Evolutionary conservation across 257 asterid species (phyloP).

Genomic region (Cordia subcordata): DNA sequence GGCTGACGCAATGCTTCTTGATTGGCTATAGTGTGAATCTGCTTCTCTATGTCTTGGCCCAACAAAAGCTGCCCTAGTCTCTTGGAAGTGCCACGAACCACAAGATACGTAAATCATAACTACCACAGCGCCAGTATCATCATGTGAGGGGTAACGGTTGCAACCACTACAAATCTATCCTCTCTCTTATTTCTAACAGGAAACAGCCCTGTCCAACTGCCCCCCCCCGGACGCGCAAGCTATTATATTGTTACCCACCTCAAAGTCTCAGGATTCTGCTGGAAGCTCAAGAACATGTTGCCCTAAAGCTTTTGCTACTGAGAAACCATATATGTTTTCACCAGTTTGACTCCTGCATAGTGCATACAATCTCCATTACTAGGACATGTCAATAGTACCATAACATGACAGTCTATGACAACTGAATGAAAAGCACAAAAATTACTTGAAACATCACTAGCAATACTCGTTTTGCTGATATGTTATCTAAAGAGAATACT

Average conservation of each 20-base stretch:
- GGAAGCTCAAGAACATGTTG: constrained; percentile 46
- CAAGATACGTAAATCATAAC: constrained; percentile 64
- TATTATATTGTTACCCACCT: constrained; percentile 43
- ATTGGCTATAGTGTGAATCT: constrained; percentile 36
- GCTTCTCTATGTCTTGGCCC: constrained; percentile 25
- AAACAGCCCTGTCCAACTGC: constrained; percentile 80
- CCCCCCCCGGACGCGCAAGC: constrained; percentile 53
- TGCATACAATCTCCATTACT: background rate
- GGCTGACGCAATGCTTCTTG: constrained; percentile 42
- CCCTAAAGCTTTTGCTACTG: constrained; percentile 70
- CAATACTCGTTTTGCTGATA: no score
- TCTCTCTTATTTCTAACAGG: constrained; percentile 69
- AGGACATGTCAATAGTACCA: background rate
- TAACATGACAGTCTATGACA: background rate
- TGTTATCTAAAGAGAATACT: background rate
- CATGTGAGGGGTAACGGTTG: constrained; percentile 74
- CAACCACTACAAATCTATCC: constrained; percentile 44
- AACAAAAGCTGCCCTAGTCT: constrained; percentile 29
- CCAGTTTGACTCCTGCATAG: constrained; percentile 75
- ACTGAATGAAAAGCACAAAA: no score
- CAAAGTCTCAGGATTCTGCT: constrained; percentile 37
- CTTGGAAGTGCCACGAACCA: constrained; percentile 62
- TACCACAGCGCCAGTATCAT: constrained; percentile 61
- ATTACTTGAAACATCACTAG: background rate
- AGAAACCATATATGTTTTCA: constrained; percentile 66